Percentiles rank a stretch among this genome's conserved stretches.
Conservation (phyloP, 805 yeast genomes). For the Vanderwaltozyma verrucispora region DNA sequence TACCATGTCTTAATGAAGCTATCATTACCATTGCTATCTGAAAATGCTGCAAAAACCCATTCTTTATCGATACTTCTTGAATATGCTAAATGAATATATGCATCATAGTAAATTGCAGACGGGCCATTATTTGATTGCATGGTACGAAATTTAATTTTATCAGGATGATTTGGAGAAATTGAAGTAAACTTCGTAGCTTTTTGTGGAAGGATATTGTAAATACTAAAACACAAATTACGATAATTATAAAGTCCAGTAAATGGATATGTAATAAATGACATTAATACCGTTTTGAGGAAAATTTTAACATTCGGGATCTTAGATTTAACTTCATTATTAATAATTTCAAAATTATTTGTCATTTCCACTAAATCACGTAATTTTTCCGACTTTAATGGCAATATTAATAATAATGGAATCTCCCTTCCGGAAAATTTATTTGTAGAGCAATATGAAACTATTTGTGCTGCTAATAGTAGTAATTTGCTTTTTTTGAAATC, state of each 20-base stretch:
- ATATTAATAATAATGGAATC: constrained; percentile 20
- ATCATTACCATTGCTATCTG: constrained; percentile 68
- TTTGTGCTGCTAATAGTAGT: constrained; percentile 39
- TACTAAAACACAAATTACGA: constrained; percentile 38
- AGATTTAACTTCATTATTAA: constrained; percentile 30
- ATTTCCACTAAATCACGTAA: constrained; percentile 38
- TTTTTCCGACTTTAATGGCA: constrained; percentile 18
- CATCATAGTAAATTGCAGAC: constrained; percentile 36
- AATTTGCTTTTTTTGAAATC: constrained; percentile 35
- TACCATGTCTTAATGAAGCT: constrained; percentile 59
- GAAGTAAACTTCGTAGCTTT: constrained; percentile 27
- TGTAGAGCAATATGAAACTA: constrained; percentile 28
- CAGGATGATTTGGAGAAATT: constrained; percentile 34
- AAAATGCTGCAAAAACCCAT: constrained; percentile 86
- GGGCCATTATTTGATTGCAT: constrained; percentile 23
- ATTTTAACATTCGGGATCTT: constrained; percentile 23
- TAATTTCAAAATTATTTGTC: constrained; percentile 37
- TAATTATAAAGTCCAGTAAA: constrained; percentile 22
- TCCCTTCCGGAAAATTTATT: constrained; percentile 18
- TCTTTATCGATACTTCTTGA: constrained; percentile 69
- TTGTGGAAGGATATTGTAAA: constrained; percentile 45
- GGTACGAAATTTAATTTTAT: constrained; percentile 35
- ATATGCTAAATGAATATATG: constrained; percentile 77
- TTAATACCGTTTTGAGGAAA: constrained; percentile 33
- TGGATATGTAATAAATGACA: constrained; percentile 32